Evolutionary conservation across 73 alveolate genomes (phyloP).

Genomic region (Paramecium tetraurelia): DNA sequence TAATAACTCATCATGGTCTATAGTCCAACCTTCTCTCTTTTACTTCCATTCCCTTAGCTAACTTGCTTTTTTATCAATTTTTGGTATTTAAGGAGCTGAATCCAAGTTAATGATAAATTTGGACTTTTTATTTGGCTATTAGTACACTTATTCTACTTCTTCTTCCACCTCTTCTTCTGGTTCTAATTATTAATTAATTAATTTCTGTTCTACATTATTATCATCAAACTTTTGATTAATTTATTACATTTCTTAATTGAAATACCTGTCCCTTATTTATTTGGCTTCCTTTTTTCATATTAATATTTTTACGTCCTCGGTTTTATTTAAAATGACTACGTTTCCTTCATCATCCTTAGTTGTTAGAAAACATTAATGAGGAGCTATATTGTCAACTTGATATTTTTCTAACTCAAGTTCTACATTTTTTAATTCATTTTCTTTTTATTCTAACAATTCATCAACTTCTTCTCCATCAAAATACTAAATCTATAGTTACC

Average conservation of each 20-base stretch:
- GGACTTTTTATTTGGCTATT: neutral
- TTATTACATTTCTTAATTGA: neutral
- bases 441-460: neutral
- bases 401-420: neutral
- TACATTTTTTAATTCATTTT: neutral
- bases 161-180: neutral
- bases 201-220: neutral
- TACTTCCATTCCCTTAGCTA: neutral
- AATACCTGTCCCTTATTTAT: neutral
- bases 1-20: conserved; percentile 28
- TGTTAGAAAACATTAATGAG: neutral
- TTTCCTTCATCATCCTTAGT: conserved; percentile 27
- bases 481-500: neutral
- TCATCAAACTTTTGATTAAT: neutral
- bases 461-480: neutral
- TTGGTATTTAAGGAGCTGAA: neutral
- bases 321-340: neutral
- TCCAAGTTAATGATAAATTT: neutral
- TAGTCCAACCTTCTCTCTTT: conserved; percentile 35
- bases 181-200: neutral
- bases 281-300: neutral
- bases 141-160: neutral
- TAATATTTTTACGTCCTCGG: neutral
- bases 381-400: neutral
- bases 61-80: neutral